These are phyloP conservation scores for Cyamopsis tetragonoloba DNA, from an alignment of 306 rosid species.

Conservation along the genomic window DNA sequence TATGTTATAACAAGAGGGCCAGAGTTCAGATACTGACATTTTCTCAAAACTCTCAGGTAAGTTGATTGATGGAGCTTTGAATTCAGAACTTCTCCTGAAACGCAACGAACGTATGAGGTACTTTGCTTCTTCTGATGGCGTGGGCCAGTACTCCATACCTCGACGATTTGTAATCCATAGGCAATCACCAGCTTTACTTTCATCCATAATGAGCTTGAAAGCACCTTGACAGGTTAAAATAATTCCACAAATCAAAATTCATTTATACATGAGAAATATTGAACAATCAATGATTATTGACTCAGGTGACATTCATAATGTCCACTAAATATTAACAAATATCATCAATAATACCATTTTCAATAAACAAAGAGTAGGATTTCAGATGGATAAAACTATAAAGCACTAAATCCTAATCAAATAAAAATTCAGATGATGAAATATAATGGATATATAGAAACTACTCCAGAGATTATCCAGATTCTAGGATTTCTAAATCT, in stretches of 20 bases:
- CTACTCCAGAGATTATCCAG: not conserved
- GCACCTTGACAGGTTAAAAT: conserved; percentile 54
- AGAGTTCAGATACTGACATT: conserved; percentile 51
- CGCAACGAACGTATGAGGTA: conserved; percentile 36
- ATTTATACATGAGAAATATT: not conserved
- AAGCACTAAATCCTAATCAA: not conserved
- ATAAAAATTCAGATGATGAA: not conserved
- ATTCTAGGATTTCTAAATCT: not conserved
- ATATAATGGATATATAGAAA: not conserved
- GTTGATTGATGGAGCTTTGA: conserved; percentile 46
- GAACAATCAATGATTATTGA: conserved; percentile 5
- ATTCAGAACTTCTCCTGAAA: conserved; percentile 38
- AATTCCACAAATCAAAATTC: conserved; percentile 27
- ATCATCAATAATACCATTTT: not conserved
- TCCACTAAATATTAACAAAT: not conserved
- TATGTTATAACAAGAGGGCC: not conserved
- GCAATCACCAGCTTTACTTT: conserved; percentile 88
- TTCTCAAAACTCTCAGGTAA: conserved; percentile 77
- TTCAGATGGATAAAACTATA: not conserved
- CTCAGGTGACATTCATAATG: not conserved
- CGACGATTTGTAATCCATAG: conserved; percentile 91
- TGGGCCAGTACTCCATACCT: conserved; percentile 95
- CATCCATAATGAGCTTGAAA: conserved; percentile 81
- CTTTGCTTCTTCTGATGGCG: conserved; percentile 66
- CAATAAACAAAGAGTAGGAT: not conserved